phyloP scores from a whole-genome alignment of 1,284 basidiomycete genomes.

The Anthracocystis panici-leucophaei region DNA sequence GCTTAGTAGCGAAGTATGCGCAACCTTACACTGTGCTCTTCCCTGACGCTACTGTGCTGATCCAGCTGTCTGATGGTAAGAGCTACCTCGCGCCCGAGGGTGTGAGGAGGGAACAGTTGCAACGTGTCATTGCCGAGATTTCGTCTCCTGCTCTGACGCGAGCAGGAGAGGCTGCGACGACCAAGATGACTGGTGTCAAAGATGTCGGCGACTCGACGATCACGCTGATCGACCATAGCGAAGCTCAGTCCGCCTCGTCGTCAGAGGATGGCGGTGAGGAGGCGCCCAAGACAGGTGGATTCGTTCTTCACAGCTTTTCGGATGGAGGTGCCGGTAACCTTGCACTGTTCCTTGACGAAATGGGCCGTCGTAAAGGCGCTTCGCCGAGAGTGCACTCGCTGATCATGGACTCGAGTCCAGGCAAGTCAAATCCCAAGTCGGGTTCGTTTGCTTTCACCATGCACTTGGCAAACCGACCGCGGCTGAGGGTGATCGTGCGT shows the following conservation, averaged over 20 bases:
- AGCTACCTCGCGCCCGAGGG: slow-evolving; percentile 42
- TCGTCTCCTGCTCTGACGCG: background rate
- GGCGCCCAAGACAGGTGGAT: slow-evolving; percentile 8
- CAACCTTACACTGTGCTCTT: slow-evolving; percentile 58
- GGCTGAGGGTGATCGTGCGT: slow-evolving; percentile 33
- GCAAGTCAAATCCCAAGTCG: slow-evolving; percentile 45
- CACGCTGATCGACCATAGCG: slow-evolving; percentile 39
- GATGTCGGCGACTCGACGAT: slow-evolving; percentile 49
- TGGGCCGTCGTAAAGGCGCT: slow-evolving; percentile 22
- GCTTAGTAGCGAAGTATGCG: slow-evolving; percentile 62
- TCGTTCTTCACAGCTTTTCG: slow-evolving; percentile 55
- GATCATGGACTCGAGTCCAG: slow-evolving; percentile 60
- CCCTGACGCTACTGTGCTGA: slow-evolving; percentile 57
- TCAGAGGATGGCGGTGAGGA: slow-evolving; percentile 12
- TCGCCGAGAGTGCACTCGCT: slow-evolving; percentile 29
- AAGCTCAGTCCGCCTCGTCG: slow-evolving; percentile 20
- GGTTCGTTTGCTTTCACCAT: slow-evolving; percentile 58
- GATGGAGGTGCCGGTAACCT: slow-evolving; percentile 61
- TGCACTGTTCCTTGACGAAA: slow-evolving; percentile 37
- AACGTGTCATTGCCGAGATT: slow-evolving; percentile 32
- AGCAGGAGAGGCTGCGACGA: background rate
- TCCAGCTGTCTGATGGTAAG: slow-evolving; percentile 58
- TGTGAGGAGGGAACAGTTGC: slow-evolving; percentile 25
- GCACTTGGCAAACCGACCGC: slow-evolving; percentile 49
- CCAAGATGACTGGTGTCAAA: slow-evolving; percentile 9